phyloP scores from a whole-genome alignment of 1,284 basidiomycete genomes.

The Boletus mariae region DNA sequence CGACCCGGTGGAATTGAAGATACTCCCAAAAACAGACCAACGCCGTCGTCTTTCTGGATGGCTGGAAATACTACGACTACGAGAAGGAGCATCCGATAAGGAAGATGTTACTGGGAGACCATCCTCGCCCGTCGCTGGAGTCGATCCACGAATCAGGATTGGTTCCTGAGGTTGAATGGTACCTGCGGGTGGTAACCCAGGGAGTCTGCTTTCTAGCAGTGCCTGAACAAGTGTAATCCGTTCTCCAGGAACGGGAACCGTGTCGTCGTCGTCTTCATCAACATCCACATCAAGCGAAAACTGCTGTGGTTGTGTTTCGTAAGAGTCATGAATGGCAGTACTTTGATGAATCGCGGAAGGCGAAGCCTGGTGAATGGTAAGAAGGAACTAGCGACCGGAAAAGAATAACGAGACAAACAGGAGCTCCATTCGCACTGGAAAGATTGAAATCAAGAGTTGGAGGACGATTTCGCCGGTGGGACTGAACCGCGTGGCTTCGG shows the following conservation, averaged over 20 bases:
- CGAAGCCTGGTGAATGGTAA: conserved; percentile 62
- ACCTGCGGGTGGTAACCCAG: conserved; percentile 68
- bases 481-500: conserved; percentile 29
- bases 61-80: conserved; percentile 28
- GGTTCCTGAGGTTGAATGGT: conserved; percentile 61
- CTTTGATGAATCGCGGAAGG: conserved; percentile 27
- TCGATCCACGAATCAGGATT: conserved; percentile 51
- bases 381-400: conserved; percentile 62
- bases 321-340: conserved; percentile 11
- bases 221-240: conserved; percentile 69
- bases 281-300: conserved; percentile 42
- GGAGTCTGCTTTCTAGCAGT: conserved; percentile 71
- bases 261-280: conserved; percentile 64
- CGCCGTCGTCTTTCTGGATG: conserved; percentile 29
- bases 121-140: conserved; percentile 37
- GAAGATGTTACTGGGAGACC: conserved; percentile 46
- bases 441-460: conserved; percentile 60
- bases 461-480: conserved; percentile 52
- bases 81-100: conserved; percentile 41
- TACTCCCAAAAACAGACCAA: conserved; percentile 47
- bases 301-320: conserved; percentile 15
- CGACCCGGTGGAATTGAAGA: conserved; percentile 33
- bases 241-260: conserved; percentile 38
- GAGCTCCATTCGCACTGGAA: conserved; percentile 35
- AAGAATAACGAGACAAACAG: conserved; percentile 44